phyloP scores from a whole-genome alignment of 208 protist species.

The Spongospora subterranea region DNA sequence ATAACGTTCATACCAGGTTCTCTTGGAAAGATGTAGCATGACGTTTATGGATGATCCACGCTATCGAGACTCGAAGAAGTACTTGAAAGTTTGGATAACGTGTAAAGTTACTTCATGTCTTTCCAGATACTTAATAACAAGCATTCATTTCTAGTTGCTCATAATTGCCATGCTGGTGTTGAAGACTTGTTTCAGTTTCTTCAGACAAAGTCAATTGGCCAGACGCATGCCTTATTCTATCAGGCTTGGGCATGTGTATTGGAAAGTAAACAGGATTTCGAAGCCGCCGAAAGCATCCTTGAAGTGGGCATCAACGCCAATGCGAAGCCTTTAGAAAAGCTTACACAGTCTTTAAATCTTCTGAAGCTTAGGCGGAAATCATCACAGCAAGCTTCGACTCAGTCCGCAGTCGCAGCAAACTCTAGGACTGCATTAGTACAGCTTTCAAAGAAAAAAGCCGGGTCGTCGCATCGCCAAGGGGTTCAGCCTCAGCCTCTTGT shows the following conservation, averaged over 20 bases:
- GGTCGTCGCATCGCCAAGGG: not conserved
- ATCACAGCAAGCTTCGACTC: not conserved
- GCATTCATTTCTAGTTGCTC: not conserved
- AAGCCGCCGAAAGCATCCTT: conserved; percentile 30
- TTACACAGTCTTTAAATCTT: not conserved
- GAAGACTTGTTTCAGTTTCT: conserved; percentile 53
- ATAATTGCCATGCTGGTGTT: not conserved
- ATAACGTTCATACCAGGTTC: not conserved
- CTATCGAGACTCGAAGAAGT: conserved; percentile 28
- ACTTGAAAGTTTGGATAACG: not conserved
- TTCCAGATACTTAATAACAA: too few relatives aligned
- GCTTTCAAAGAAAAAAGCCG: not conserved
- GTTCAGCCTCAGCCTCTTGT: not conserved
- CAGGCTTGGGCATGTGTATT: conserved; percentile 20
- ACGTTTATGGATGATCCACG: not conserved
- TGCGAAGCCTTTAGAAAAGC: not conserved
- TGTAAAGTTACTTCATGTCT: conserved; percentile 1
- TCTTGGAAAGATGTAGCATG: conserved; percentile 16
- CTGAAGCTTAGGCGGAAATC: not conserved
- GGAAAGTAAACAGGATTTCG: conserved; percentile 14
- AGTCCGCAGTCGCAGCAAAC: not conserved
- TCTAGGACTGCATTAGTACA: not conserved
- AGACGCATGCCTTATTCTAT: conserved; percentile 32
- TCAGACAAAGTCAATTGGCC: conserved; percentile 30
- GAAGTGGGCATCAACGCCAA: not conserved